A percentile compares a stretch with the other conserved stretches of the same genome.
These are phyloP conservation scores for Adansonia gregorii DNA, from an alignment of 441 rosid genomes.

Conservation along the genomic window DNA sequence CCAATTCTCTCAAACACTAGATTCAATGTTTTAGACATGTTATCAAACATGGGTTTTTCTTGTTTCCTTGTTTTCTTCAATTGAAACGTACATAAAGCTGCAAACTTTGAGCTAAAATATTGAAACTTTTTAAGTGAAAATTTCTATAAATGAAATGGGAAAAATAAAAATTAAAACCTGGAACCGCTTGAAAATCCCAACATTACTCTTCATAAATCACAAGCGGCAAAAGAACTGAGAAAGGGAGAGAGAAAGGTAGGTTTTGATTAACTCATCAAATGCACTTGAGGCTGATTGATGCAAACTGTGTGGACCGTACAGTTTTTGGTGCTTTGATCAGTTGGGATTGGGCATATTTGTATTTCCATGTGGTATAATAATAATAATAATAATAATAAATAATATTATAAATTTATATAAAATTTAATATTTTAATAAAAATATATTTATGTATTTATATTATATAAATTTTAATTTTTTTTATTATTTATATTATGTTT, in stretches of 20 bases:
- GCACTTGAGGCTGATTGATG: conserved; percentile 8
- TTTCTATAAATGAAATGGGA: not conserved
- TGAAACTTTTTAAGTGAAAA: not conserved
- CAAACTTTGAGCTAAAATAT: conserved; percentile 5
- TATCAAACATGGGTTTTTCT: conserved; percentile 10
- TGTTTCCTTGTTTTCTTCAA: conserved; percentile 2
- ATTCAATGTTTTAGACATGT: conserved; percentile 31
- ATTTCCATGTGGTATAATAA: not conserved
- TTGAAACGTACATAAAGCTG: not conserved
- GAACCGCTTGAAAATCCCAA: conserved; percentile 9
- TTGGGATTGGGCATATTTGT: not conserved
- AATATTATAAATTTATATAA: no score
- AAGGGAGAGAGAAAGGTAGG: conserved; percentile 14
- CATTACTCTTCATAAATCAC: conserved; percentile 8
- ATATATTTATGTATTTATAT: no score
- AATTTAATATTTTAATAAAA: no score
- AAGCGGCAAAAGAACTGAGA: conserved; percentile 1
- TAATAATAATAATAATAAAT: no score
- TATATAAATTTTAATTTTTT: no score
- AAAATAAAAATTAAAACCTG: conserved; percentile 11
- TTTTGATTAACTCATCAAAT: conserved; percentile 14
- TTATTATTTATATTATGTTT: no score
- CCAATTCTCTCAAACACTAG: conserved; percentile 44
- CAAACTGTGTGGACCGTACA: conserved; percentile 16
- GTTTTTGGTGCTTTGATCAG: conserved; percentile 1